Evolutionary conservation across 768 basidiomycete species (phyloP).

Genomic region (Termitomyces sp.): DNA sequence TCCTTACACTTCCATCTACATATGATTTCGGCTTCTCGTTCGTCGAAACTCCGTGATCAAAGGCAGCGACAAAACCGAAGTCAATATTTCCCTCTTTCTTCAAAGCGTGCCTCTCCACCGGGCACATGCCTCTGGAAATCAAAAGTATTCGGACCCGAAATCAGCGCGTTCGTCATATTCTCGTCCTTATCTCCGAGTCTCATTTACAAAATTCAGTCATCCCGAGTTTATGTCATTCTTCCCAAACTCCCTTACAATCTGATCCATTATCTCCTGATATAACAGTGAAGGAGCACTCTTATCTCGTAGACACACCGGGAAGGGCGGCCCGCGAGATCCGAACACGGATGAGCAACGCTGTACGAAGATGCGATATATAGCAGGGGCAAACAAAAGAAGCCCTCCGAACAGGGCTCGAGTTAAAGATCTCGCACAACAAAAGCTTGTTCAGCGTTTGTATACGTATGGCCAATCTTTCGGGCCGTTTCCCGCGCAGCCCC

Average conservation of each 20-base stretch:
- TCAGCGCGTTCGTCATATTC: constrained; percentile 10
- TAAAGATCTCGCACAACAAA: constrained; percentile 2
- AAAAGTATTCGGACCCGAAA: constrained; percentile 16
- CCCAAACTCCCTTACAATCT: no score
- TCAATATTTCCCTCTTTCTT: background rate
- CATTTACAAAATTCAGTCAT: background rate
- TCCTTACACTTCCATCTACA: background rate
- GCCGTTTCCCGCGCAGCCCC: background rate
- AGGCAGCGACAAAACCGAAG: background rate
- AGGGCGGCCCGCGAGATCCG: background rate
- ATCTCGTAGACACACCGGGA: background rate
- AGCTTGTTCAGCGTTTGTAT: constrained; percentile 4
- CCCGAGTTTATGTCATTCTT: no score
- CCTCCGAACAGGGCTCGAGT: background rate
- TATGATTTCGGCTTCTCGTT: constrained; percentile 9
- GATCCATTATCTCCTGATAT: no score
- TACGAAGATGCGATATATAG: background rate
- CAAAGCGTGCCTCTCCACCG: background rate
- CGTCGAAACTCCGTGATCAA: constrained; percentile 8
- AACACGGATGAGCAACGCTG: background rate
- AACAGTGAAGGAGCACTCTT: no score
- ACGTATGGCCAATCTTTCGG: constrained; percentile 1
- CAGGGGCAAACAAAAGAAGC: background rate
- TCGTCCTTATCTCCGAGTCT: constrained; percentile 14
- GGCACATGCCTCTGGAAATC: constrained; percentile 7